Evolutionary conservation across 2,329 filamentous ascomycete genomes (phyloP).

Genomic region (Diplocarpon rosae): DNA sequence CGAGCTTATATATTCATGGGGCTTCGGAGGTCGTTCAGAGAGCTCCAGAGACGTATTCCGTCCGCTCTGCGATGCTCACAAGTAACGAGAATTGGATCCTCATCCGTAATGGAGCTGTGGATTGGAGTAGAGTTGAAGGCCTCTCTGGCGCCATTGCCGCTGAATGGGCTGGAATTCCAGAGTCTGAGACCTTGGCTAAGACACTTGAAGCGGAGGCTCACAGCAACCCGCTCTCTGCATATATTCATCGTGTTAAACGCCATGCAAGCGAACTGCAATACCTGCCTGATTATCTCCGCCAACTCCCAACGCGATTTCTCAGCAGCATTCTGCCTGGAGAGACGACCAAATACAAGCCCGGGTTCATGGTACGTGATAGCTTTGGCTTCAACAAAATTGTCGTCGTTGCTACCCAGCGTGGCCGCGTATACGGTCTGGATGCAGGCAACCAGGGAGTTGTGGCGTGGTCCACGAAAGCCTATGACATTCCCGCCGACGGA

Average conservation of each 20-base stretch:
- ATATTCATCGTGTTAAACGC: conserved; percentile 73
- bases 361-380: conserved; percentile 50
- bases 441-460: conserved; percentile 62
- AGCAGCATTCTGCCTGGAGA: conserved; percentile 46
- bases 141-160: conserved; percentile 72
- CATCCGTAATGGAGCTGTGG: conserved; percentile 67
- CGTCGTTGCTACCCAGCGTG: conserved; percentile 67
- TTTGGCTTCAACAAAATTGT: conserved; percentile 88
- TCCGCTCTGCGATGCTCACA: conserved; percentile 63
- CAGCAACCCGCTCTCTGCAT: conserved; percentile 69
- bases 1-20: conserved; percentile 48
- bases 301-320: conserved; percentile 57
- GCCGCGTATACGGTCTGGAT: conserved; percentile 71
- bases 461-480: conserved; percentile 61
- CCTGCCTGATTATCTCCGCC: conserved; percentile 62
- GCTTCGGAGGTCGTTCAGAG: conserved; percentile 77
- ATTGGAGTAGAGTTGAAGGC: conserved; percentile 75
- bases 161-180: conserved; percentile 66
- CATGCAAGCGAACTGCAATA: conserved; percentile 69
- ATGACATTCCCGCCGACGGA: conserved; percentile 42
- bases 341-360: conserved; percentile 33
- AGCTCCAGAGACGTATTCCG: conserved; percentile 54
- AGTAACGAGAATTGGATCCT: conserved; percentile 68
- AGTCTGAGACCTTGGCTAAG: conserved; percentile 62
- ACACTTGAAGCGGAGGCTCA: conserved; percentile 80